phyloP scores from a whole-genome alignment of 352 stramenopile species.

The Phytophthora tentaculata region DNA sequence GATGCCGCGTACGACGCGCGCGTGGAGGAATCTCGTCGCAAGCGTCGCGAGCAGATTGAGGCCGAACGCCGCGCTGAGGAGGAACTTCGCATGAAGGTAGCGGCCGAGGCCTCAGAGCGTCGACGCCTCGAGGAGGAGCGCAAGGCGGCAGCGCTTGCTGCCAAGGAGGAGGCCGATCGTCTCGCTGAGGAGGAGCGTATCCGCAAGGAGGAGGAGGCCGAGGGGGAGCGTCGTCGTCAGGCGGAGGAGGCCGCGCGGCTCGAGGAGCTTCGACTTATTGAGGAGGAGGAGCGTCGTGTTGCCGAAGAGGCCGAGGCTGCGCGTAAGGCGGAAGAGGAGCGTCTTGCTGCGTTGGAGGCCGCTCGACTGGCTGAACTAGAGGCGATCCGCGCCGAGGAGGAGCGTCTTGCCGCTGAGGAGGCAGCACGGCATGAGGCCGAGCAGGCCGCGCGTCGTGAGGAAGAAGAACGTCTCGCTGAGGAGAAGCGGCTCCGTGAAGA shows the following conservation, averaged over 20 bases:
- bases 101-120: slow-evolving; percentile 49
- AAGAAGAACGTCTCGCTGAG: slow-evolving; percentile 38
- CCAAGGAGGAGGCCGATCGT: slow-evolving; percentile 39
- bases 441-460: slow-evolving; percentile 24
- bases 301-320: slow-evolving; percentile 41
- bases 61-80: slow-evolving; percentile 64
- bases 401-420: slow-evolving; percentile 28
- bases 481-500: slow-evolving; percentile 26
- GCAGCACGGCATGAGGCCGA: slow-evolving; percentile 27
- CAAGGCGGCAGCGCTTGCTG: slow-evolving; percentile 38
- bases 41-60: slow-evolving; percentile 79
- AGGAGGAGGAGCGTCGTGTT: slow-evolving; percentile 42
- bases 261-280: slow-evolving; percentile 35
- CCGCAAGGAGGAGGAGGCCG: slow-evolving; percentile 23
- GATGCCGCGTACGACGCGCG: slow-evolving; percentile 78
- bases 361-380: slow-evolving; percentile 39
- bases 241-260: slow-evolving; percentile 32
- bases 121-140: slow-evolving; percentile 47
- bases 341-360: slow-evolving; percentile 40
- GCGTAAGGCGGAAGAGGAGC: slow-evolving; percentile 40
- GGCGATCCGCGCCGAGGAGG: slow-evolving; percentile 31
- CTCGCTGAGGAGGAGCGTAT: slow-evolving; percentile 44
- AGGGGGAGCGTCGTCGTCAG: slow-evolving; percentile 31
- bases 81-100: slow-evolving; percentile 57
- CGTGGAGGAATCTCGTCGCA: slow-evolving; percentile 81